These are phyloP conservation scores for Lentinula novae-zelandiae DNA, from an alignment of 1,284 basidiomycete genomes.

Conservation along the genomic window DNA sequence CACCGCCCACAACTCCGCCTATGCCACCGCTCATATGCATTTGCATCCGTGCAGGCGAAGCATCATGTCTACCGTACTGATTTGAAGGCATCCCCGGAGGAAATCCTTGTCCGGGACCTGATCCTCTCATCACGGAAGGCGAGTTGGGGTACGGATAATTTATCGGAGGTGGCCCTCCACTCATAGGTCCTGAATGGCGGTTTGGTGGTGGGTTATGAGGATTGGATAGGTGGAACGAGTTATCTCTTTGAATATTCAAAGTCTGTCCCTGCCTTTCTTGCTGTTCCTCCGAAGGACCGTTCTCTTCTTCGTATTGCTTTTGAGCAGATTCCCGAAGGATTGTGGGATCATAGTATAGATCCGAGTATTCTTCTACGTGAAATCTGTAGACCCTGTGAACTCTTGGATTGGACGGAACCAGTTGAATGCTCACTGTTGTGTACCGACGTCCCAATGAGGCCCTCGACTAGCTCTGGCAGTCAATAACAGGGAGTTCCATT, in stretches of 20 bases:
- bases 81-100: constrained; percentile 19
- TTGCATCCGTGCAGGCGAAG: constrained; percentile 25
- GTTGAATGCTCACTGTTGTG: constrained; percentile 58
- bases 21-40: constrained; percentile 18
- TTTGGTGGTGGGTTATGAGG: constrained; percentile 3
- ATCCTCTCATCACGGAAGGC: constrained; percentile 21
- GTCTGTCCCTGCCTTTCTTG: constrained; percentile 24
- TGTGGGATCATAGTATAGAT: constrained; percentile 63
- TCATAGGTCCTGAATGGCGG: constrained; percentile 15
- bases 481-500: constrained; percentile 78
- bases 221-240: constrained; percentile 22
- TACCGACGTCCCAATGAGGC: constrained; percentile 82
- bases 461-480: constrained; percentile 76
- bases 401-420: neutral
- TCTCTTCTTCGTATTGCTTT: constrained; percentile 38
- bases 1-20: constrained; percentile 21
- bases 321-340: constrained; percentile 40
- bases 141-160: constrained; percentile 29
- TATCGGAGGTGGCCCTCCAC: constrained; percentile 18
- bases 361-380: constrained; percentile 59
- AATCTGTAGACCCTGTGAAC: constrained; percentile 39
- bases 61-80: constrained; percentile 29
- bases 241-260: constrained; percentile 19
- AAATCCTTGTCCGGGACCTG: constrained; percentile 23
- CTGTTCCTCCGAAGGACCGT: constrained; percentile 28